phyloP scores from a whole-genome alignment of 495 filamentous ascomycete species.

The Penicillium cataractarum region DNA sequence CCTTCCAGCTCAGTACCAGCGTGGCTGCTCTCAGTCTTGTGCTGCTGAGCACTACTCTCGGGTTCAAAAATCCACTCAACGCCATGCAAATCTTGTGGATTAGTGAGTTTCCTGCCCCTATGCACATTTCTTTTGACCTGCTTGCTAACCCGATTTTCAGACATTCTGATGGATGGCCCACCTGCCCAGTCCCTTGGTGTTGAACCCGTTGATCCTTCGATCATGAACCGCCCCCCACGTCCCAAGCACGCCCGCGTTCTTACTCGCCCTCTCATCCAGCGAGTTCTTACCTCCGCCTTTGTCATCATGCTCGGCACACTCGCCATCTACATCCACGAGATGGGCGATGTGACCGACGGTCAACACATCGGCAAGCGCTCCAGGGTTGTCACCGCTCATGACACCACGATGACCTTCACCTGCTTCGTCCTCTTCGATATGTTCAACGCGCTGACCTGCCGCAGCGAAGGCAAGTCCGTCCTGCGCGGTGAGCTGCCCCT shows the following conservation, averaged over 20 bases:
- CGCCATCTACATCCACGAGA: constrained; percentile 86
- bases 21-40: constrained; percentile 92
- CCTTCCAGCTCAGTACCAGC: constrained; percentile 96
- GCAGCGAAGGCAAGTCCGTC: constrained; percentile 86
- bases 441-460: constrained; percentile 95
- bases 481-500: constrained; percentile 82
- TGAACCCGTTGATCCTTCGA: constrained; percentile 90
- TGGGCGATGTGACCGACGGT: constrained; percentile 62
- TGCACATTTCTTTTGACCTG: background rate
- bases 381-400: constrained; percentile 79
- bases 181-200: constrained; percentile 97
- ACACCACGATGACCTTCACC: constrained; percentile 99
- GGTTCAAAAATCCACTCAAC: constrained; percentile 92
- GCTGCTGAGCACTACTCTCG: constrained; percentile 85
- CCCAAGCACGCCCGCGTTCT: constrained; percentile 83
- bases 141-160: constrained; percentile 53
- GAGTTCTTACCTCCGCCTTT: constrained; percentile 83
- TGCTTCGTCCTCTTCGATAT: constrained; percentile 99
- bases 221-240: constrained; percentile 91
- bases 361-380: constrained; percentile 44
- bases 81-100: constrained; percentile 99
- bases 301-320: constrained; percentile 94
- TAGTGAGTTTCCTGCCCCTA: constrained; percentile 63
- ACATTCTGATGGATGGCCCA: constrained; percentile 99
- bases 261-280: constrained; percentile 75